Evolutionary conservation across 2,329 filamentous ascomycete species (phyloP).

Genomic region (Aspergillus thermomutatus): DNA sequence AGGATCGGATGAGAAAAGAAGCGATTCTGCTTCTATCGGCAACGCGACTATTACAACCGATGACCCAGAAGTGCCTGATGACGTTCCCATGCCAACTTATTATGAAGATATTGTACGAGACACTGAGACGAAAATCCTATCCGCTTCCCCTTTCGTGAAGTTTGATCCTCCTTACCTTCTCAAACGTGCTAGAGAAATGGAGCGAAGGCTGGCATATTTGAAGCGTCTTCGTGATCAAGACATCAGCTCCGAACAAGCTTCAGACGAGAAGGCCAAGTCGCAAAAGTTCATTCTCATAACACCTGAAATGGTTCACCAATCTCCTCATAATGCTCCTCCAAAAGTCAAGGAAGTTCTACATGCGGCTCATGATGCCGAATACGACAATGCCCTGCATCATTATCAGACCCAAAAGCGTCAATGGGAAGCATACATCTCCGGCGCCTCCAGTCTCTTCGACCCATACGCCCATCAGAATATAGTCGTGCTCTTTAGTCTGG

Average conservation of each 20-base stretch:
- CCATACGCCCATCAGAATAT: conserved; percentile 96
- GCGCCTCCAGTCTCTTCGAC: conserved; percentile 85
- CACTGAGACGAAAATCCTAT: conserved; percentile 88
- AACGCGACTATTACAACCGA: conserved; percentile 15
- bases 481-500: conserved; percentile 86
- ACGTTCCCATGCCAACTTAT: conserved; percentile 81
- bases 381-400: conserved; percentile 89
- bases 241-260: conserved; percentile 38
- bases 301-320: conserved; percentile 89
- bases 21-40: conserved; percentile 13
- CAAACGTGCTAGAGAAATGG: conserved; percentile 87
- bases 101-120: conserved; percentile 95
- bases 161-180: conserved; percentile 92
- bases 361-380: conserved; percentile 93
- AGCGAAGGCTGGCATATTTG: conserved; percentile 76
- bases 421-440: conserved; percentile 92
- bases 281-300: conserved; percentile 86
- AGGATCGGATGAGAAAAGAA: conserved; percentile 14
- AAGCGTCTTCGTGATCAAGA: conserved; percentile 76
- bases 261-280: conserved; percentile 60
- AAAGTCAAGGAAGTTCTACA: conserved; percentile 92
- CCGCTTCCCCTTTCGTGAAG: conserved; percentile 92
- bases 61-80: conserved; percentile 62
- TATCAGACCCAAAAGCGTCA: conserved; percentile 93
- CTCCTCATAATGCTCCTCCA: conserved; percentile 72